Conservation (phyloP, 2,329 filamentous ascomycete genomes). For the Aspergillus terreus region DNA sequence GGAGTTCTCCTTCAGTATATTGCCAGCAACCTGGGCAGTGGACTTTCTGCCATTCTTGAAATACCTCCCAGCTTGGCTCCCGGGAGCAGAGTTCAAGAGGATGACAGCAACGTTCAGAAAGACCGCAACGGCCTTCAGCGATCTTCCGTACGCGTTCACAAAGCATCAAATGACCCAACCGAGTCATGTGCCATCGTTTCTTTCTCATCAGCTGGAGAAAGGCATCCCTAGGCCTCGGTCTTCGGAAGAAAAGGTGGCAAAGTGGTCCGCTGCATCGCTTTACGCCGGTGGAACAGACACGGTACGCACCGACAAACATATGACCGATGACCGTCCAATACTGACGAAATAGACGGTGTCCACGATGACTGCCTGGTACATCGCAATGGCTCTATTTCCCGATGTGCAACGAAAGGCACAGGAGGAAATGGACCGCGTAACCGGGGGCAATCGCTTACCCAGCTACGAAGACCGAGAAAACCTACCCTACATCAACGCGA, state of each 20-base stretch:
- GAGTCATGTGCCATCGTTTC: constrained; percentile 33
- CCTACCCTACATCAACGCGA: constrained; percentile 33
- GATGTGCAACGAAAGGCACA: constrained; percentile 51
- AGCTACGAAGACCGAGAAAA: constrained; percentile 34
- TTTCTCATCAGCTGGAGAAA: constrained; percentile 38
- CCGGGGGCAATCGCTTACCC: constrained; percentile 28
- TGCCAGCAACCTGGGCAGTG: constrained; percentile 44
- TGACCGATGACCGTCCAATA: too few relatives aligned
- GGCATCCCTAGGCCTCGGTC: constrained; percentile 18
- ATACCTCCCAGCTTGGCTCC: constrained; percentile 43
- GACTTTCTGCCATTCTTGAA: constrained; percentile 40
- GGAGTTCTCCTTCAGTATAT: constrained; percentile 37
- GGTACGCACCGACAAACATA: constrained; percentile 14
- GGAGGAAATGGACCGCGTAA: constrained; percentile 37
- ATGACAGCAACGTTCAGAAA: constrained; percentile 34
- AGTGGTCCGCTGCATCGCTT: constrained; percentile 33
- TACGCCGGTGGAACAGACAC: constrained; percentile 43
- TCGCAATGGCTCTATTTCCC: constrained; percentile 51
- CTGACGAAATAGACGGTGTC: constrained; percentile 36
- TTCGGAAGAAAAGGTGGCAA: constrained; percentile 24
- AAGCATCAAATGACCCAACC: constrained; percentile 37
- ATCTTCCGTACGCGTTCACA: constrained; percentile 44
- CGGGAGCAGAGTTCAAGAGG: constrained; percentile 43
- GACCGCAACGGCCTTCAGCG: constrained; percentile 23
- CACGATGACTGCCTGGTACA: constrained; percentile 41